Conservation (phyloP, 75 land plant genomes). For the Picea glauca region DNA sequence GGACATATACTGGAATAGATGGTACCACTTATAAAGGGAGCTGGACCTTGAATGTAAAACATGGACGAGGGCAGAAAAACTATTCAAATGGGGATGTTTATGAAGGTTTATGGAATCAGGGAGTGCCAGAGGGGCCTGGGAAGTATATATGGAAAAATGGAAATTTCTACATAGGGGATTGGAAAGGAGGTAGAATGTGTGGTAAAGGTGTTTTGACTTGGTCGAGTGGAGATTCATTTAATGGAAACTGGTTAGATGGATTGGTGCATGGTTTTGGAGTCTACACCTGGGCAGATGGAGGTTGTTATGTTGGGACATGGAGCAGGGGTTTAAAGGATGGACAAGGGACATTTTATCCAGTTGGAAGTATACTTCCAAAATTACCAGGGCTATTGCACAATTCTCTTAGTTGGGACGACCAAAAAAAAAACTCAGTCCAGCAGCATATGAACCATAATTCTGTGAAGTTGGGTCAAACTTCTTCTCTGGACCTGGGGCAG, state of each 20-base stretch:
- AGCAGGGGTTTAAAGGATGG: slow-evolving; percentile 95
- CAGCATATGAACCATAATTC: slow-evolving; percentile 19
- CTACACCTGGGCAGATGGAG: slow-evolving; percentile 85
- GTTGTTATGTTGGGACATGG: slow-evolving; percentile 92
- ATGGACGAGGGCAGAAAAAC: slow-evolving; percentile 75
- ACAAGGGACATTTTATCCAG: slow-evolving; percentile 84
- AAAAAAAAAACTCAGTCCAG: slow-evolving; percentile 43
- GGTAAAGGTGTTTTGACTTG: slow-evolving; percentile 91
- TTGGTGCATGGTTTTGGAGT: slow-evolving; percentile 93
- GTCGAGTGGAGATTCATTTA: slow-evolving; percentile 78
- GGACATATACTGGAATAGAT: slow-evolving; percentile 58
- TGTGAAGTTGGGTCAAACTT: slow-evolving; percentile 41
- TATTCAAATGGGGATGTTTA: slow-evolving; percentile 91
- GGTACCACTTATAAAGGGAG: slow-evolving; percentile 68
- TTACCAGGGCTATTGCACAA: slow-evolving; percentile 42
- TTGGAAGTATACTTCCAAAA: slow-evolving; percentile 52
- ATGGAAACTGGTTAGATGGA: slow-evolving; percentile 89
- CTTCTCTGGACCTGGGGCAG: slow-evolving; percentile 54
- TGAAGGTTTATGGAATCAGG: slow-evolving; percentile 95
- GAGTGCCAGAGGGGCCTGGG: slow-evolving; percentile 83
- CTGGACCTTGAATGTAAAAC: slow-evolving; percentile 84
- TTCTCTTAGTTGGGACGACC: slow-evolving; percentile 50
- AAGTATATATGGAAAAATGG: slow-evolving; percentile 83
- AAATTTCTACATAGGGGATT: slow-evolving; percentile 82
- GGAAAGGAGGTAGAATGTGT: slow-evolving; percentile 92